A percentile compares a stretch with the other conserved stretches of the same genome.
Conservation (phyloP, 169 alveolate species). For the Plasmodium gallinaceum region DNA sequence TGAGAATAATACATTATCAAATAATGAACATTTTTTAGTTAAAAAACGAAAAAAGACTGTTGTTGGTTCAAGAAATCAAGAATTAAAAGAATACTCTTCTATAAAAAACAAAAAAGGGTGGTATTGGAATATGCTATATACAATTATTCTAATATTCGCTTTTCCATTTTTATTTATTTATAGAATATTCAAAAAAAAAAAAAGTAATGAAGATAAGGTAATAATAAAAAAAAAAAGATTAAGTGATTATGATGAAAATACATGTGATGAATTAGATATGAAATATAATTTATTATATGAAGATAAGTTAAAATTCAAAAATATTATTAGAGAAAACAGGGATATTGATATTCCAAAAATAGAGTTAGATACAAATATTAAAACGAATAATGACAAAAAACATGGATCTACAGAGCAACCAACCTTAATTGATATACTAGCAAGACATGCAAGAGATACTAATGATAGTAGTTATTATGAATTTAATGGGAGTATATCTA, state of each 20-base stretch:
- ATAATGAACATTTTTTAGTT: conserved; percentile 24
- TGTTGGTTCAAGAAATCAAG: conserved; percentile 27
- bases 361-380: conserved; percentile 21
- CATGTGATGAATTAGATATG: conserved; percentile 28
- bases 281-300: conserved; percentile 21
- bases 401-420: conserved; percentile 18
- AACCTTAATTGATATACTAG: conserved; percentile 56
- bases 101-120: conserved; percentile 42
- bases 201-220: not conserved
- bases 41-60: conserved; percentile 30
- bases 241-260: not conserved
- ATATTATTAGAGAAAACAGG: not conserved
- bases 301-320: conserved; percentile 17
- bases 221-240: not conserved
- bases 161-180: conserved; percentile 64
- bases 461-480: conserved; percentile 51
- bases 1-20: not conserved
- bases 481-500: conserved; percentile 15
- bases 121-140: conserved; percentile 69
- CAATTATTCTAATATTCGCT: conserved; percentile 33
- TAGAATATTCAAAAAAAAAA: conserved; percentile 45
- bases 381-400: conserved; percentile 13
- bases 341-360: not conserved
- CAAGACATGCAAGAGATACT: conserved; percentile 76
- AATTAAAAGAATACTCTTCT: conserved; percentile 28